These are phyloP conservation scores for Phytopythium vexans DNA, from an alignment of 352 stramenopile species.

Conservation along the genomic window DNA sequence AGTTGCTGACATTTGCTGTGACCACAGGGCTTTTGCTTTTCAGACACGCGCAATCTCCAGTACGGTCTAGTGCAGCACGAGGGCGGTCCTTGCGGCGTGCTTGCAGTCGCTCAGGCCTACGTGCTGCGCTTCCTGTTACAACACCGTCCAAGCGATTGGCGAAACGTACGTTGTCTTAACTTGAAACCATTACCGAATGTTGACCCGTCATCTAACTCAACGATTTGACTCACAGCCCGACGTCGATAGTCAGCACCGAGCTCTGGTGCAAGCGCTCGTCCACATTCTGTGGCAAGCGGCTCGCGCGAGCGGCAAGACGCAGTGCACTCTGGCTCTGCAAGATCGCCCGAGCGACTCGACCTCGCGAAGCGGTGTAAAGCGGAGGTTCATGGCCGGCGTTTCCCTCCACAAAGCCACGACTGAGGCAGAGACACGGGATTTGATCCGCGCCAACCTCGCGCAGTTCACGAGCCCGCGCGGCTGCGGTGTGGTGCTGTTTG, in stretches of 20 bases:
- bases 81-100: slow-evolving; percentile 93
- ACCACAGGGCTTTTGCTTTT: slow-evolving; percentile 67
- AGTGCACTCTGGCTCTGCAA: slow-evolving; percentile 43
- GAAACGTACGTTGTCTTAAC: slow-evolving; percentile 43
- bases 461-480: slow-evolving; percentile 56
- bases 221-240: slow-evolving; percentile 27
- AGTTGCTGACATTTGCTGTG: slow-evolving; percentile 7
- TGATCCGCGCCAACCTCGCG: slow-evolving; percentile 25
- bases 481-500: slow-evolving; percentile 71
- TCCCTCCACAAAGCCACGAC: slow-evolving; percentile 27
- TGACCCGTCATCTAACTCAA: slow-evolving; percentile 10
- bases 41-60: slow-evolving; percentile 35
- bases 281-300: slow-evolving; percentile 71
- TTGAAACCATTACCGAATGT: not conserved
- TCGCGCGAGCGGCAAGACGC: not conserved
- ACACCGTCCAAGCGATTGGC: slow-evolving; percentile 38
- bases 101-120: slow-evolving; percentile 93
- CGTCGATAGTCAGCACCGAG: slow-evolving; percentile 28
- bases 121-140: slow-evolving; percentile 78
- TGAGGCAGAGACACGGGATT: slow-evolving; percentile 31
- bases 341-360: not conserved
- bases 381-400: slow-evolving; percentile 38
- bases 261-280: slow-evolving; percentile 44
- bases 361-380: slow-evolving; percentile 17
- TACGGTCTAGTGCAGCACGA: slow-evolving; percentile 93